Percentiles rank a stretch among this genome's conserved stretches.
phyloP scores from a whole-genome alignment of 1,139 yeast genomes.

The Yamadazyma dendronema region DNA sequence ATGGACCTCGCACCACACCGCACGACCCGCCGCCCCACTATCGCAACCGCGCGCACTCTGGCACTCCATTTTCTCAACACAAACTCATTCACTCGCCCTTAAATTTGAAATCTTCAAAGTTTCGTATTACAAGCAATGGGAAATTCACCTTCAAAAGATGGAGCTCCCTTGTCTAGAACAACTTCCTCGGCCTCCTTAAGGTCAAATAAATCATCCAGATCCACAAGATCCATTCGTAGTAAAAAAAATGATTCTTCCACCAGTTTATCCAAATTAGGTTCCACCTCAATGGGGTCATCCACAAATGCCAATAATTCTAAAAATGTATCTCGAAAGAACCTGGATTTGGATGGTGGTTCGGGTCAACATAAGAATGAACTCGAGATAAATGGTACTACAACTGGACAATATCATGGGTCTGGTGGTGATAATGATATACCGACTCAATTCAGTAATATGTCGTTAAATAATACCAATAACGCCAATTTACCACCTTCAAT shows the following conservation, averaged over 20 bases:
- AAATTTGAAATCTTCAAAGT: too few relatives aligned
- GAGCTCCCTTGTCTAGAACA: slow-evolving; percentile 47
- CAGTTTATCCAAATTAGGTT: slow-evolving; percentile 11
- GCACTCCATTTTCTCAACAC: slow-evolving; percentile 4
- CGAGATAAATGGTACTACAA: too few relatives aligned
- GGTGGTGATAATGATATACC: slow-evolving; percentile 15
- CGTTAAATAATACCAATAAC: slow-evolving; percentile 8
- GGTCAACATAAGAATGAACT: too few relatives aligned
- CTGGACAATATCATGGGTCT: too few relatives aligned
- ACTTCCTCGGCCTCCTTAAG: slow-evolving; percentile 27
- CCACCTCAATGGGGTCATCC: slow-evolving; percentile 1
- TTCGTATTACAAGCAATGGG: slow-evolving; percentile 39
- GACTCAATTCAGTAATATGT: slow-evolving; percentile 9
- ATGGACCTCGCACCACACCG: too few relatives aligned
- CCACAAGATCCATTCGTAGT: slow-evolving; percentile 47
- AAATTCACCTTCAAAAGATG: slow-evolving; percentile 41
- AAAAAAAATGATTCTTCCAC: slow-evolving; percentile 13
- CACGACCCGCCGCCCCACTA: neutral
- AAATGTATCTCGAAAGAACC: slow-evolving; percentile 39
- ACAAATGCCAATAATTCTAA: slow-evolving; percentile 11
- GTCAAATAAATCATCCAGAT: slow-evolving; percentile 48
- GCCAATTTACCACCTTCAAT: slow-evolving; percentile 60
- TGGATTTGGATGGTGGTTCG: slow-evolving; percentile 13
- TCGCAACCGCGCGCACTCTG: slow-evolving; percentile 1
- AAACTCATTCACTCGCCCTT: neutral